Percentiles rank a stretch among this genome's conserved stretches.
Evolutionary conservation across 1,284 basidiomycete species (phyloP).

Genomic region (Serendipita sp.): DNA sequence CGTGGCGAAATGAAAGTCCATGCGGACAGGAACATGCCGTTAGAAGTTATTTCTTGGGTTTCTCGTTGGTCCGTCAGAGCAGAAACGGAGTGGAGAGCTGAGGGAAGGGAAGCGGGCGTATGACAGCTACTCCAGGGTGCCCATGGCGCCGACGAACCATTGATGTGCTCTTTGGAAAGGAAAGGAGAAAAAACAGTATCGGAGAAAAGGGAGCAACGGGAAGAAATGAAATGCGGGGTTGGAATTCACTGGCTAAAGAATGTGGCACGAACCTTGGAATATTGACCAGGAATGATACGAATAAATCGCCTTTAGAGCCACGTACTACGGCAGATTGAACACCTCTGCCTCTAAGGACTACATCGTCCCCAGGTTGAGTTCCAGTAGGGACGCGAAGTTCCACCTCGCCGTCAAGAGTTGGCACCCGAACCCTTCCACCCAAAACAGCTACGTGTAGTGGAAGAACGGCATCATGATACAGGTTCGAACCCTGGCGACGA

Average conservation of each 20-base stretch:
- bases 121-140: conserved; percentile 4
- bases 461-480: conserved; percentile 84
- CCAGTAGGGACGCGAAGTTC: conserved; percentile 88
- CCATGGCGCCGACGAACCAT: not conserved
- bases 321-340: conserved; percentile 55
- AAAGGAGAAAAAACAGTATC: not conserved
- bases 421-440: conserved; percentile 84
- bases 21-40: too few relatives aligned
- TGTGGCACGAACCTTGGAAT: conserved; percentile 58
- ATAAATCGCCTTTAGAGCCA: conserved; percentile 70
- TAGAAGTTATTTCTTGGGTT: not conserved
- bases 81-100: not conserved
- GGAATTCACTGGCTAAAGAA: conserved; percentile 19
- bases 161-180: not conserved
- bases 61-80: not conserved
- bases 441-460: conserved; percentile 86
- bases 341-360: conserved; percentile 84
- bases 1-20: not conserved
- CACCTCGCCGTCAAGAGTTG: conserved; percentile 91
- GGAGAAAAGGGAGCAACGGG: not conserved
- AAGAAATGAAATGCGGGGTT: too few relatives aligned
- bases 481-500: conserved; percentile 80
- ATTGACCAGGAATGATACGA: conserved; percentile 78
- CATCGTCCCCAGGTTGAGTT: conserved; percentile 94
- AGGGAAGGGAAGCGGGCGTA: not conserved